These are phyloP conservation scores for Backusella morwellensis DNA, from an alignment of 192 early-diverging fungal genomes.

Conservation along the genomic window DNA sequence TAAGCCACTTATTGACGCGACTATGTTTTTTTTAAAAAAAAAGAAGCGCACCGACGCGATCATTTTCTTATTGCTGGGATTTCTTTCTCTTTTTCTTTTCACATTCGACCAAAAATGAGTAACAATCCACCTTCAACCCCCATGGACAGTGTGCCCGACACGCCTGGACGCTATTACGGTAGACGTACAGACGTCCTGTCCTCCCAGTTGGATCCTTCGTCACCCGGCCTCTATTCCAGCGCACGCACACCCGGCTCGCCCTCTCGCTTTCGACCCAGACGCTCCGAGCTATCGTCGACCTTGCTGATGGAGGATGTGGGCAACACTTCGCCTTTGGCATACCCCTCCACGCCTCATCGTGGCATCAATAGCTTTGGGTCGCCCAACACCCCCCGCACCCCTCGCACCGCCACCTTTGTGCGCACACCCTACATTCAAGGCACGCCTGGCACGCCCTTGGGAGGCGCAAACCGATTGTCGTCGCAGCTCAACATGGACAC, in stretches of 20 bases:
- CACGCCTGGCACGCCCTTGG: background rate
- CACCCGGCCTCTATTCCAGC: constrained; percentile 9
- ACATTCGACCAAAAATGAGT: background rate
- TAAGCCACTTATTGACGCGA: background rate
- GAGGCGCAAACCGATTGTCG: background rate
- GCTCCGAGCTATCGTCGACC: constrained; percentile 20
- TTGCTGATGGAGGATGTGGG: constrained; percentile 22
- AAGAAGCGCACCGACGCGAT: background rate
- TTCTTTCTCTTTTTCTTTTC: background rate
- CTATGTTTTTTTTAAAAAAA: background rate
- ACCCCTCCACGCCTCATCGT: constrained; percentile 33
- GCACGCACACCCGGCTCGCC: constrained; percentile 28
- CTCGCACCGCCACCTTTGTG: constrained; percentile 21
- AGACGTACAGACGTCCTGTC: constrained; percentile 16
- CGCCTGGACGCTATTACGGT: constrained; percentile 4
- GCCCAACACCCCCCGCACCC: constrained; percentile 23
- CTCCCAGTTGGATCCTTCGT: constrained; percentile 21
- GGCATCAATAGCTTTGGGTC: constrained; percentile 13
- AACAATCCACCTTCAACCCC: background rate
- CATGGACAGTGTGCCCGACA: constrained; percentile 4
- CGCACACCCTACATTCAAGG: constrained; percentile 24
- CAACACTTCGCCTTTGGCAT: constrained; percentile 27
- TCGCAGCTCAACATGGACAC: constrained; percentile 13
- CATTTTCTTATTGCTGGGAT: background rate
- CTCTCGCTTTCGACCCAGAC: constrained; percentile 6